These are phyloP conservation scores for Fonsecaea pedrosoi DNA, from an alignment of 2,329 filamentous ascomycete species.

Conservation along the genomic window DNA sequence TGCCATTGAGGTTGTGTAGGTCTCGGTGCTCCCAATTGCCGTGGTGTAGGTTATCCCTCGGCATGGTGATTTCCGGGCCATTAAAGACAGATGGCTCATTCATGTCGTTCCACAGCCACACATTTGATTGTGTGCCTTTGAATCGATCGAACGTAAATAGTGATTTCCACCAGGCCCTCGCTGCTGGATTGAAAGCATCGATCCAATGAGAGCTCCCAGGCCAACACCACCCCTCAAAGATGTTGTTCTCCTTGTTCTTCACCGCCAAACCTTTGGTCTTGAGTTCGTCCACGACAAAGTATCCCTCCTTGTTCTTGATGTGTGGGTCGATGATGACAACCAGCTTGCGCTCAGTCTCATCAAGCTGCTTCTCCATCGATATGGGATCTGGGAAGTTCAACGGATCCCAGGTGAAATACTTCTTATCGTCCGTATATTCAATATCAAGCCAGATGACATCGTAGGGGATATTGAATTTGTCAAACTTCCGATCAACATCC, in stretches of 20 bases:
- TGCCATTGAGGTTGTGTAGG: conserved; percentile 91
- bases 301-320: conserved; percentile 88
- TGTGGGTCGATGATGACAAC: conserved; percentile 97
- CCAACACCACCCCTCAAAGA: conserved; percentile 99
- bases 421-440: conserved; percentile 94
- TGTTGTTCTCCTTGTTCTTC: conserved; percentile 85
- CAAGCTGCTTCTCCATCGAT: conserved; percentile 86
- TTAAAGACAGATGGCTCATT: conserved; percentile 99
- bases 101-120: conserved; percentile 99
- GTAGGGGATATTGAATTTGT: conserved; percentile 93
- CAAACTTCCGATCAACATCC: conserved; percentile 94
- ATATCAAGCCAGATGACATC: conserved; percentile 99
- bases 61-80: conserved; percentile 97
- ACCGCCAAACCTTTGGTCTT: conserved; percentile 83
- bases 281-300: conserved; percentile 77
- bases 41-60: conserved; percentile 93
- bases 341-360: conserved; percentile 83
- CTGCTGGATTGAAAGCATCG: conserved; percentile 92
- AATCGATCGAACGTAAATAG: conserved; percentile 89
- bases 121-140: conserved; percentile 83
- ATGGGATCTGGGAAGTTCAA: conserved; percentile 86
- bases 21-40: conserved; percentile 96
- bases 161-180: conserved; percentile 86
- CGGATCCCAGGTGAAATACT: conserved; percentile 97
- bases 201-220: conserved; percentile 96